A percentile compares a stretch with the other conserved stretches of the same genome.
Evolutionary conservation across 352 stramenopile species (phyloP).

Genomic region (Phytopythium ostracodes): DNA sequence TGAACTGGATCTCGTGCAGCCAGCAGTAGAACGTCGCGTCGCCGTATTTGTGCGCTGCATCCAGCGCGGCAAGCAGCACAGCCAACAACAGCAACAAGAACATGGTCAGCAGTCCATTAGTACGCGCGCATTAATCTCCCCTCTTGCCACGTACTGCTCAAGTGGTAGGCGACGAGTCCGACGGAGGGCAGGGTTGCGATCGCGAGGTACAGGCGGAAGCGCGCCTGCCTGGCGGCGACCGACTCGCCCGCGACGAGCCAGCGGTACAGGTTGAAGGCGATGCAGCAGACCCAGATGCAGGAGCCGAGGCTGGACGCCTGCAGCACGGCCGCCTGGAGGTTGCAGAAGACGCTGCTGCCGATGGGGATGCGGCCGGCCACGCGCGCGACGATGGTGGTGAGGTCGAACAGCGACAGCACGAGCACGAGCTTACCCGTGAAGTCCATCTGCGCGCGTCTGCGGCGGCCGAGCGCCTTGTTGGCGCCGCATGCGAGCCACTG

Average conservation of each 20-base stretch:
- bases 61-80: not conserved
- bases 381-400: constrained; percentile 43
- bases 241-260: constrained; percentile 76
- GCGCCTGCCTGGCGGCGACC: constrained; percentile 52
- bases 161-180: constrained; percentile 49
- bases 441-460: constrained; percentile 31
- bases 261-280: constrained; percentile 77
- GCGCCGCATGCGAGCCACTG: constrained; percentile 14
- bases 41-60: constrained; percentile 53
- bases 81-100: not conserved
- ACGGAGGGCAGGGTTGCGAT: constrained; percentile 49
- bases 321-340: constrained; percentile 53
- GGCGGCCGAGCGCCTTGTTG: constrained; percentile 11
- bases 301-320: constrained; percentile 49
- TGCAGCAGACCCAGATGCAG: constrained; percentile 74
- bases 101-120: not conserved
- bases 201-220: constrained; percentile 50
- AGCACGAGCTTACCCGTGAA: constrained; percentile 70
- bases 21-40: constrained; percentile 85
- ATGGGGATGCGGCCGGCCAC: constrained; percentile 52
- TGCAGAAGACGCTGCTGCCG: constrained; percentile 36
- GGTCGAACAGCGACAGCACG: constrained; percentile 68
- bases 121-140: no score
- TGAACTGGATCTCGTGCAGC: constrained; percentile 55
- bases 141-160: constrained; percentile 38